Percentiles rank a stretch among this genome's conserved stretches.
Evolutionary conservation across 495 filamentous ascomycete species (phyloP).

Genomic region (Neurospora sp.): DNA sequence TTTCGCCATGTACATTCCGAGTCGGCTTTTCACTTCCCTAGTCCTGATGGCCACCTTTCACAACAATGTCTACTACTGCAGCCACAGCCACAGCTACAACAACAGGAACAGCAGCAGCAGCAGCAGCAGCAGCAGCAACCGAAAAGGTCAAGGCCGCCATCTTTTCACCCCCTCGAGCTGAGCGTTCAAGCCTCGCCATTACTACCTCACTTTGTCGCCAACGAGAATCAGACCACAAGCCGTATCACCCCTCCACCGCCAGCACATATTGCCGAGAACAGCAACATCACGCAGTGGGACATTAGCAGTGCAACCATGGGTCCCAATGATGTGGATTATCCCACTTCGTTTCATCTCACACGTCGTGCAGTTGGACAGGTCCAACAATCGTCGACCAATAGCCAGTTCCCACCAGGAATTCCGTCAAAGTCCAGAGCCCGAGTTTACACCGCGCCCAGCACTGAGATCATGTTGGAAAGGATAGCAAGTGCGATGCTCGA

Average conservation of each 20-base stretch:
- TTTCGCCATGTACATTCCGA: constrained; percentile 41
- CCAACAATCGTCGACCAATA: constrained; percentile 15
- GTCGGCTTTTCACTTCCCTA: constrained; percentile 31
- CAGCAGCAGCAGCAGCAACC: constrained; percentile 3
- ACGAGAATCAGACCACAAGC: constrained; percentile 9
- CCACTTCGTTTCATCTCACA: constrained; percentile 41
- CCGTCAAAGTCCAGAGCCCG: constrained; percentile 24
- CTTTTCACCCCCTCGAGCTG: constrained; percentile 64
- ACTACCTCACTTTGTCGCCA: constrained; percentile 38
- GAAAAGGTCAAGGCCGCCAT: constrained; percentile 16
- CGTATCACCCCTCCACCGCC: constrained; percentile 33
- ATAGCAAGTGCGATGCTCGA: constrained; percentile 44
- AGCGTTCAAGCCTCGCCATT: constrained; percentile 63
- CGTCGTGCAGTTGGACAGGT: constrained; percentile 29
- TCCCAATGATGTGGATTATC: constrained; percentile 33
- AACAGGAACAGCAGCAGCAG: constrained; percentile 3
- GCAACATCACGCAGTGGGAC: constrained; percentile 25
- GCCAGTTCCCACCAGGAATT: constrained; percentile 15
- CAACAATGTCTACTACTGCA: constrained; percentile 5
- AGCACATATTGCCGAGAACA: constrained; percentile 22
- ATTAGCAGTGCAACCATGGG: constrained; percentile 19
- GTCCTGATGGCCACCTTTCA: constrained; percentile 11
- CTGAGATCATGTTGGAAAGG: constrained; percentile 35
- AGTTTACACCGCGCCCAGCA: constrained; percentile 23
- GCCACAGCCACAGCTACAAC: constrained; percentile 5